Conservation (phyloP, 345 rosid genomes). For the Cardiospermum halicacabum region DNA sequence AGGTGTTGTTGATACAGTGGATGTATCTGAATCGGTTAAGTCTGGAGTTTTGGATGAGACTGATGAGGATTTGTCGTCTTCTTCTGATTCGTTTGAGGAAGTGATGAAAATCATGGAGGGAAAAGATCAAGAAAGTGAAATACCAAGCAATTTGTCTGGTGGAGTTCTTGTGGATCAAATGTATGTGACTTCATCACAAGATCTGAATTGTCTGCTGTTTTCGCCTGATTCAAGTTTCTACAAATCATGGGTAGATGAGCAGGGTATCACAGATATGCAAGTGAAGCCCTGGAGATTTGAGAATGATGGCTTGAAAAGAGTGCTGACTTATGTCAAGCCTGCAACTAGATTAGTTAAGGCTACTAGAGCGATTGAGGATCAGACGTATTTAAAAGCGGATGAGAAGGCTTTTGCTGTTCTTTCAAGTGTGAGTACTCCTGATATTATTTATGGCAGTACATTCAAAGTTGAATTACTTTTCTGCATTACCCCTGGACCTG, state of each 20-base stretch:
- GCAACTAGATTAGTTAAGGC: conserved; percentile 77
- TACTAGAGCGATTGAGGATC: conserved; percentile 81
- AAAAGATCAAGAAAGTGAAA: conserved; percentile 57
- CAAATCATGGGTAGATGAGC: conserved; percentile 47
- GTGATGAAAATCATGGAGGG: conserved; percentile 55
- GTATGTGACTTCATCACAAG: conserved; percentile 52
- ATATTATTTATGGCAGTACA: conserved; percentile 77
- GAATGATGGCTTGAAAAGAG: conserved; percentile 54
- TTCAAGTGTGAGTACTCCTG: conserved; percentile 72
- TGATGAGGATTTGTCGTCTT: conserved; percentile 48
- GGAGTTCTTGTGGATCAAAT: conserved; percentile 77
- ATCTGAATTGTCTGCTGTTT: conserved; percentile 62
- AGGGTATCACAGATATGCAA: conserved; percentile 77
- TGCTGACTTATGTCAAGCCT: conserved; percentile 67
- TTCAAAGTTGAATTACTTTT: conserved; percentile 67
- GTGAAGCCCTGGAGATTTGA: conserved; percentile 76
- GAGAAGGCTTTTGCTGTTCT: conserved; percentile 67
- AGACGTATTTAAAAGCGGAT: conserved; percentile 65
- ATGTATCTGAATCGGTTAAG: conserved; percentile 39
- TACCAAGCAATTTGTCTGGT: conserved; percentile 72
- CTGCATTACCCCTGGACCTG: conserved; percentile 75
- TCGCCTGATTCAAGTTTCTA: conserved; percentile 70
- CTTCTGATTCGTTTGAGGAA: conserved; percentile 58
- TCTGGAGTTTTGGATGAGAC: conserved; percentile 35
- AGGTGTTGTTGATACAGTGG: conserved; percentile 45